Conservation (phyloP, 352 stramenopile species). For the Thraustotheca clavata region DNA sequence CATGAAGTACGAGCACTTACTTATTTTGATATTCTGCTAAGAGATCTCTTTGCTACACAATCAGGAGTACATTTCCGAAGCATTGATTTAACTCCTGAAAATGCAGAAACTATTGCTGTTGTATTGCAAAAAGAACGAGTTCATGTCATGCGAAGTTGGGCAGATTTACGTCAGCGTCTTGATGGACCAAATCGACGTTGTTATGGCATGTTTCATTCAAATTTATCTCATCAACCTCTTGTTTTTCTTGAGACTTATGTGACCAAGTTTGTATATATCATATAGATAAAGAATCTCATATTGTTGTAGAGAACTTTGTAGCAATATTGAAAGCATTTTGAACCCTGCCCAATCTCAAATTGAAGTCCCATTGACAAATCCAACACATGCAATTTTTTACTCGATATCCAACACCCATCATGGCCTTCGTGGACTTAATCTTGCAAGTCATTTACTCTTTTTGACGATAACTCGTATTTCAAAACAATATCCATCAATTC, state of each 20-base stretch:
- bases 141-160: slow-evolving; percentile 56
- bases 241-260: slow-evolving; percentile 72
- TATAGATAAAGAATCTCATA: not conserved
- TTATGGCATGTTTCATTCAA: slow-evolving; percentile 77
- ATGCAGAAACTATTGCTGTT: slow-evolving; percentile 39
- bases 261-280: slow-evolving; percentile 12
- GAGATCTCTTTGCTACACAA: slow-evolving; percentile 73
- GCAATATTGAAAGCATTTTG: slow-evolving; percentile 48
- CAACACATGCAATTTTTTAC: slow-evolving; percentile 81
- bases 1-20: slow-evolving; percentile 55
- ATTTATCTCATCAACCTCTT: slow-evolving; percentile 58
- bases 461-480: slow-evolving; percentile 72
- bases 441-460: slow-evolving; percentile 74
- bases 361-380: slow-evolving; percentile 18
- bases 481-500: slow-evolving; percentile 48
- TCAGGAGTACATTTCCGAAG: slow-evolving; percentile 69
- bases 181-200: slow-evolving; percentile 55
- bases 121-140: slow-evolving; percentile 74
- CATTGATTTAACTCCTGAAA: slow-evolving; percentile 66
- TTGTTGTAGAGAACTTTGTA: slow-evolving; percentile 4
- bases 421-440: slow-evolving; percentile 71
- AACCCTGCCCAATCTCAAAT: not conserved
- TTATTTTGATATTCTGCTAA: slow-evolving; percentile 76
- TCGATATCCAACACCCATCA: slow-evolving; percentile 74
- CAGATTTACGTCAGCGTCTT: slow-evolving; percentile 54